Evolutionary conservation across 495 filamentous ascomycete species (phyloP).

Genomic region (Lichenothelia convexa): DNA sequence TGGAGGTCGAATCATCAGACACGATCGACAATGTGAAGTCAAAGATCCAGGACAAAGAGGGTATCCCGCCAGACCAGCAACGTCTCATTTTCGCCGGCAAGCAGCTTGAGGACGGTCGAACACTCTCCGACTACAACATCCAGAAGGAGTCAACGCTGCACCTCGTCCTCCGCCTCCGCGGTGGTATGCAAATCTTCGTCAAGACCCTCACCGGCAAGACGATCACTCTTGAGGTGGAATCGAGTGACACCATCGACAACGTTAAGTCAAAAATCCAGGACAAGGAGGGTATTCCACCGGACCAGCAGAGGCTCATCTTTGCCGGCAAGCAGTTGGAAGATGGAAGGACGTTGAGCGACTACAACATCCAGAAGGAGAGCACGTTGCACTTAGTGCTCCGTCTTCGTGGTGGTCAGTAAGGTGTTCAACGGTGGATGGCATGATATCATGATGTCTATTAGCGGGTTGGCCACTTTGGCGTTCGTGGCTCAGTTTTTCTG

Average conservation of each 20-base stretch:
- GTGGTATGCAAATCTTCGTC: constrained; percentile 73
- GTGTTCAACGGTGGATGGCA: not conserved
- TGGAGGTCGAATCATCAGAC: constrained; percentile 48
- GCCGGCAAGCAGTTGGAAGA: constrained; percentile 11
- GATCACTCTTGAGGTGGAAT: no score
- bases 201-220: constrained; percentile 59
- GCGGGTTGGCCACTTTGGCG: no score
- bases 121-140: constrained; percentile 96
- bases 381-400: constrained; percentile 92
- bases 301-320: constrained; percentile 14
- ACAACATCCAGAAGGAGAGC: constrained; percentile 95
- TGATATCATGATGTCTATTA: not conserved
- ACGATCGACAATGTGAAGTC: constrained; percentile 37
- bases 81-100: constrained; percentile 94
- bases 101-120: constrained; percentile 79
- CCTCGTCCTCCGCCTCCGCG: constrained; percentile 87
- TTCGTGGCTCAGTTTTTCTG: no score
- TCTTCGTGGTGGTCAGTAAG: constrained; percentile 60
- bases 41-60: constrained; percentile 81
- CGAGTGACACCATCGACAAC: no score
- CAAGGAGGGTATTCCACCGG: no score
- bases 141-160: constrained; percentile 98
- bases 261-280: no score
- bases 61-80: constrained; percentile 86
- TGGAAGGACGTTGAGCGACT: constrained; percentile 40